Evolutionary conservation across 257 asterid species (phyloP).

Genomic region (Nyctanthes arbortristis): DNA sequence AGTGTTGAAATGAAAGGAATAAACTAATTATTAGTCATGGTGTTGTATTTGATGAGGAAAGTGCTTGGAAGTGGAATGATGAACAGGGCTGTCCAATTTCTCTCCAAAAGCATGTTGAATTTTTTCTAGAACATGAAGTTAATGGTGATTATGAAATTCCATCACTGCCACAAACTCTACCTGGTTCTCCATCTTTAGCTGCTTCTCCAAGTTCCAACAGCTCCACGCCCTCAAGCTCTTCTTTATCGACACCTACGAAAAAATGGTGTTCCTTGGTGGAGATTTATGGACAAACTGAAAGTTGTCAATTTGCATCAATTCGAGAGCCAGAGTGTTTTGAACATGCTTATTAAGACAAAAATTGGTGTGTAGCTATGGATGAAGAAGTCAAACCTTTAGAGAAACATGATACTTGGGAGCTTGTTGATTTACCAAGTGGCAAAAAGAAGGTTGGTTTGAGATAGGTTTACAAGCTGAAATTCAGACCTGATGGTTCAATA

Average conservation of each 20-base stretch:
- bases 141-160: neutral
- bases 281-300: neutral
- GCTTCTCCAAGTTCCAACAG: too few species aligned
- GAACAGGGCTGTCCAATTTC: neutral
- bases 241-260: neutral
- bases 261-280: neutral
- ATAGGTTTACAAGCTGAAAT: neutral
- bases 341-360: neutral
- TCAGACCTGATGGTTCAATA: neutral
- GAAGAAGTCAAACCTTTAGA: neutral
- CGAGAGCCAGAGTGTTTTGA: neutral
- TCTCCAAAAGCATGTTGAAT: neutral
- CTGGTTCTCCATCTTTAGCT: neutral
- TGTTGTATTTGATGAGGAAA: too few species aligned
- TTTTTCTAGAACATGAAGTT: neutral
- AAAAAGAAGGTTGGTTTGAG: neutral
- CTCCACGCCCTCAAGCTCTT: neutral
- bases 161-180: neutral
- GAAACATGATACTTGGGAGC: neutral
- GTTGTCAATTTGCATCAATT: neutral
- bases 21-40: too few species aligned
- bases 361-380: neutral
- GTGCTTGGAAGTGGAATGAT: neutral
- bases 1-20: too few species aligned
- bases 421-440: neutral